Evolutionary conservation across 305 asterid genomes (phyloP).

Genomic region (Fraxinus platypoda): DNA sequence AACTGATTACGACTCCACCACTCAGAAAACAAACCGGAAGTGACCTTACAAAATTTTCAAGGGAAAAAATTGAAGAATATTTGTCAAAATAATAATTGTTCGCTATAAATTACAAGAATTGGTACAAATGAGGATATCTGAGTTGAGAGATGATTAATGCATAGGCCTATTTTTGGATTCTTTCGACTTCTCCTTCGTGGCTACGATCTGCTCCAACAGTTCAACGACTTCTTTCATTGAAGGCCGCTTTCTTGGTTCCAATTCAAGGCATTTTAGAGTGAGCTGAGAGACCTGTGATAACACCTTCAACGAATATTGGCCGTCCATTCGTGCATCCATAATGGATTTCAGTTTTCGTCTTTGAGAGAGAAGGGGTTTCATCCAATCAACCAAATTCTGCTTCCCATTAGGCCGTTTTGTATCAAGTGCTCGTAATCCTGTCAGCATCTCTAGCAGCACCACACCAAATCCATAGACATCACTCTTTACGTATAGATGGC

Average conservation of each 20-base stretch:
- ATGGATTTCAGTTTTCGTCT: conserved; percentile 38
- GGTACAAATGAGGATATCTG: not conserved
- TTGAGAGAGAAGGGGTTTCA: conserved; percentile 42
- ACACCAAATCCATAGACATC: conserved; percentile 74
- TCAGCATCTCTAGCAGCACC: conserved; percentile 66
- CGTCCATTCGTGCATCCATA: conserved; percentile 52
- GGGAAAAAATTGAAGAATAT: conserved; percentile 1
- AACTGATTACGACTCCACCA: not conserved
- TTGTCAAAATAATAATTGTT: conserved; percentile 1
- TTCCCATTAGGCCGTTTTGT: conserved; percentile 38
- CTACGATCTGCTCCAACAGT: conserved; percentile 48
- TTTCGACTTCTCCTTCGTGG: conserved; percentile 33
- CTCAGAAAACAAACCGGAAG: too few relatives aligned
- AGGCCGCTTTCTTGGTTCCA: conserved; percentile 51
- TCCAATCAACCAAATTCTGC: conserved; percentile 53
- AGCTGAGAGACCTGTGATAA: conserved; percentile 46
- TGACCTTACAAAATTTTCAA: not conserved
- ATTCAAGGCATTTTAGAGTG: conserved; percentile 49
- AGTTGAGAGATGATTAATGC: not conserved
- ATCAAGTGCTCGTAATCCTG: conserved; percentile 61
- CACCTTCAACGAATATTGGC: conserved; percentile 53
- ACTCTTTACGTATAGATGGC: conserved; percentile 65
- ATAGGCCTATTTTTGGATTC: conserved; percentile 22
- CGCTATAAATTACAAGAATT: not conserved
- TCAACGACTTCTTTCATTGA: conserved; percentile 59